These are phyloP conservation scores for Haplosporangium sp. DNA, from an alignment of 371 early-diverging fungal species.

Conservation along the genomic window DNA sequence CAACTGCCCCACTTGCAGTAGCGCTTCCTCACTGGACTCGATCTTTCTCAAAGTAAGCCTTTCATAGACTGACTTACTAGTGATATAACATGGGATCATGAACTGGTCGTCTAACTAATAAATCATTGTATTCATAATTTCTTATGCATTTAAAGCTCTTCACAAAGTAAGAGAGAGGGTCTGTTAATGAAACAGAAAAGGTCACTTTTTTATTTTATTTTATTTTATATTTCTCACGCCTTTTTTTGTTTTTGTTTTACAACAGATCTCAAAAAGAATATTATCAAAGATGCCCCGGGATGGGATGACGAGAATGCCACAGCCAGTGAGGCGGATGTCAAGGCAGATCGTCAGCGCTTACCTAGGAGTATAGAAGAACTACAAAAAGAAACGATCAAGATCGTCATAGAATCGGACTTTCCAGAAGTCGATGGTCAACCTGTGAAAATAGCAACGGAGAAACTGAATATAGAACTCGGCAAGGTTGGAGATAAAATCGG, in stretches of 20 bases:
- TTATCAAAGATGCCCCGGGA: slow-evolving; percentile 52
- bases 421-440: background rate
- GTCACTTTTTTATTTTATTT: background rate
- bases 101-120: no score
- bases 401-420: background rate
- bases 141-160: background rate
- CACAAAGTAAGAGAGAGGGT: background rate
- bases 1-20: slow-evolving; percentile 13
- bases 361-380: slow-evolving; percentile 26
- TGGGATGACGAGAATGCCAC: slow-evolving; percentile 53
- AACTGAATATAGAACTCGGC: slow-evolving; percentile 1
- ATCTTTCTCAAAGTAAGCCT: slow-evolving; percentile 25
- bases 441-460: slow-evolving; percentile 1
- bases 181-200: background rate
- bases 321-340: slow-evolving; percentile 56
- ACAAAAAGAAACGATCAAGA: slow-evolving; percentile 38
- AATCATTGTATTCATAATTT: no score
- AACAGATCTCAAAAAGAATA: slow-evolving; percentile 16
- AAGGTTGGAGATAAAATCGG: slow-evolving; percentile 9
- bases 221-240: background rate
- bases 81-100: no score
- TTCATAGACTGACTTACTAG: no score
- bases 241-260: background rate
- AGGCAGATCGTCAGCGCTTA: slow-evolving; percentile 55
- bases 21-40: slow-evolving; percentile 16